Conservation (phyloP, 176 grass and related monocot species). For the Eleusine coracana region DNA sequence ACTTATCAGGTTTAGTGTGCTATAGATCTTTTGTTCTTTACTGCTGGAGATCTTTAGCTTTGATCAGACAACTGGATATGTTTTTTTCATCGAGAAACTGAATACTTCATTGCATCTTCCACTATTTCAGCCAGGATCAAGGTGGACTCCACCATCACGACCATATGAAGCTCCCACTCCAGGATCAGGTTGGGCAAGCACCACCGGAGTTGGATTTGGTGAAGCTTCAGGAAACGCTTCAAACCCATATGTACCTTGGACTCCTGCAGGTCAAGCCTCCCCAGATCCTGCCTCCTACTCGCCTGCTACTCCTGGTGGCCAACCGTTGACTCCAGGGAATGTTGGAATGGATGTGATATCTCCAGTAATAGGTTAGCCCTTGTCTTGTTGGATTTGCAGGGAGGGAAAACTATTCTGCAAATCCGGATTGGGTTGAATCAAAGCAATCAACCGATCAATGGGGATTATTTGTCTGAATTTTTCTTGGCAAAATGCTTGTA, state of each 20-base stretch:
- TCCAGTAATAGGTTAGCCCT: slow-evolving; percentile 56
- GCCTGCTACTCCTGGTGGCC: slow-evolving; percentile 67
- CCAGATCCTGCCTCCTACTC: slow-evolving; percentile 67
- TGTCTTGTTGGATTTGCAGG: neutral
- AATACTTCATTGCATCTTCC: neutral
- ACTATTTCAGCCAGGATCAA: slow-evolving; percentile 52
- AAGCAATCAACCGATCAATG: neutral
- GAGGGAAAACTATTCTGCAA: neutral
- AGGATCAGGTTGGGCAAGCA: slow-evolving; percentile 81
- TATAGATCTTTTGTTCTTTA: neutral
- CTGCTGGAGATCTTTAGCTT: neutral
- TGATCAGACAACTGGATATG: neutral
- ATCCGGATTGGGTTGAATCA: slow-evolving; percentile 1
- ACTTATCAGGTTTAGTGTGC: slow-evolving; percentile 59
- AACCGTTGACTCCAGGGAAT: slow-evolving; percentile 75
- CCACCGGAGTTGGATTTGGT: slow-evolving; percentile 49
- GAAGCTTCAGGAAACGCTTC: slow-evolving; percentile 62
- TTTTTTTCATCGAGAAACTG: neutral
- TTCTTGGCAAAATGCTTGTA: slow-evolving; percentile 40
- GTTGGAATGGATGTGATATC: slow-evolving; percentile 77
- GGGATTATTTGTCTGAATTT: slow-evolving; percentile 13
- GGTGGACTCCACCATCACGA: slow-evolving; percentile 50
- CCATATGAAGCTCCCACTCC: slow-evolving; percentile 87
- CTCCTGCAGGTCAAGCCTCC: slow-evolving; percentile 65
- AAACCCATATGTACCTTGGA: slow-evolving; percentile 58